Evolutionary conservation across 2,329 filamentous ascomycete species (phyloP), one percentile per base, ranked within the genome.

Genomic region (Epichloe gansuensis): DNA sequence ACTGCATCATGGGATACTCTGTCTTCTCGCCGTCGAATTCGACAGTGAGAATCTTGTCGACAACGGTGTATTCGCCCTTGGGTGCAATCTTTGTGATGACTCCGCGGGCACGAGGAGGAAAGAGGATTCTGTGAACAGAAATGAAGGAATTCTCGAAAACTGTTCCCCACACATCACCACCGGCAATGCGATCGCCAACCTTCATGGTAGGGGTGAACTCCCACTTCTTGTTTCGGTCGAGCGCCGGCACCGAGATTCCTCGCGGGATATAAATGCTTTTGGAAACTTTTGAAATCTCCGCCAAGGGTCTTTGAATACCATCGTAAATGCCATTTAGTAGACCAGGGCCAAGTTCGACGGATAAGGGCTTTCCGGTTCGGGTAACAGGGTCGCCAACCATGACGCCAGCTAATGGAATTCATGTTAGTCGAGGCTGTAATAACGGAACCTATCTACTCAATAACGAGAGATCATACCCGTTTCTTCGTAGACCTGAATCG

Each of bases 321-420:
- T 98, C 93, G 77, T 97, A 98, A 70, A 98, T 98, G 60, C 93
- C 96, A 74, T 97, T 91, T 80, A 98, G 89, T 69, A 98, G 76
- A 67, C 93, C 93, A 57, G 93, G 93, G 49, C 93, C 93, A 47
- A 98, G 85, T 71, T 98, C 93, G 71, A 98, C 93, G 53, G 93
- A 96, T 52, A 98, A 77, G 57, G 93, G 93, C 78, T 97, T 96
- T 70, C 89, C 88, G 53, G 91, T 96, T 64, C 91, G 82, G 55
- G 74, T 64, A 60, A 98, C 93, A 49, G 93, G 93, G 67, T 98
- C 93, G 66, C 93, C 93, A 59, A 98, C 90, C 60, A 82, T 95
- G 60, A 98, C 85, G 73, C 93, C 93, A 69, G 91, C 93, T 90
- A 61, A 60, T 21, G n/a, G 23, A 35, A 35, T 8, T 8, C 3